Percentiles rank a stretch among this genome's conserved stretches.
These are phyloP conservation scores for Epichloe sylvatica DNA, from an alignment of 2,329 filamentous ascomycete genomes.

Conservation along the genomic window DNA sequence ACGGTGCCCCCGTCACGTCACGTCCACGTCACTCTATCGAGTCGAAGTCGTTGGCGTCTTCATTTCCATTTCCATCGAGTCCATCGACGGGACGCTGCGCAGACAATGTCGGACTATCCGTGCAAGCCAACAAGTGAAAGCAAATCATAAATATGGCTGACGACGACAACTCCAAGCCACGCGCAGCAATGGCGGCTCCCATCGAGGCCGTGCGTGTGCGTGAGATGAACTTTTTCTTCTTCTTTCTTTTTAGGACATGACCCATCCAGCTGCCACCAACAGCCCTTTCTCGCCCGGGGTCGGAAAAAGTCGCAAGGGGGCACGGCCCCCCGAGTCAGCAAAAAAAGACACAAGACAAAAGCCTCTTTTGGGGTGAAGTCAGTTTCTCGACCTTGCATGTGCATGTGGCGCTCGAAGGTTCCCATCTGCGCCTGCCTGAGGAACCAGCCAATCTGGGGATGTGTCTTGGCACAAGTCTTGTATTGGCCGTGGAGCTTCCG, in stretches of 20 bases:
- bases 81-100: too few species aligned
- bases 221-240: too few species aligned
- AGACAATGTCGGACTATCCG: too few species aligned
- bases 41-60: too few species aligned
- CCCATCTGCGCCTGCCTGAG: not conserved
- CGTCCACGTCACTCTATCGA: too few species aligned
- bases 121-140: too few species aligned
- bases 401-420: slow-evolving; percentile 1
- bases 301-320: too few species aligned
- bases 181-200: not conserved
- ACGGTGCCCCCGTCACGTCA: too few species aligned
- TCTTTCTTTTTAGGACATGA: not conserved
- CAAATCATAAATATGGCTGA: not conserved
- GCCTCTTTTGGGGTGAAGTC: not conserved
- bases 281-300: not conserved
- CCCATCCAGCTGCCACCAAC: not conserved
- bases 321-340: too few species aligned
- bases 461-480: slow-evolving; percentile 1
- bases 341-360: too few species aligned
- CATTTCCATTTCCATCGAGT: too few species aligned
- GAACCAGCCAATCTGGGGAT: slow-evolving; percentile 3
- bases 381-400: slow-evolving; percentile 4
- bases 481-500: slow-evolving; percentile 2
- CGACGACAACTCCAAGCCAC: not conserved
- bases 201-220: not conserved